phyloP scores from a whole-genome alignment of 495 filamentous ascomycete genomes.

The Aspergillus cavernicola region DNA sequence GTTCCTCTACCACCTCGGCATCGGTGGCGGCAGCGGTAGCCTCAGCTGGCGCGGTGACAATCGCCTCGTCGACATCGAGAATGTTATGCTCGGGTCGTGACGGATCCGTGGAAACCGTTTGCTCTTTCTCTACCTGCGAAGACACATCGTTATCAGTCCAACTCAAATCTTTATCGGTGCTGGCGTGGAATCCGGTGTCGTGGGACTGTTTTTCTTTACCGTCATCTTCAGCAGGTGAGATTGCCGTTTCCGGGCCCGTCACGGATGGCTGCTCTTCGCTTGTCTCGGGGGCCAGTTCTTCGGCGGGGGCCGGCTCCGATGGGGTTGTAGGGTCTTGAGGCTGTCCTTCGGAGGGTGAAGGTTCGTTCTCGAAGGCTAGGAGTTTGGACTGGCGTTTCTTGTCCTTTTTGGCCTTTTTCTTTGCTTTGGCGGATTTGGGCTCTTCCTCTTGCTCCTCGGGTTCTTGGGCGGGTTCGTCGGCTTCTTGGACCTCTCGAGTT shows the following conservation, averaged over 20 bases:
- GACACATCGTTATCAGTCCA: conserved; percentile 50
- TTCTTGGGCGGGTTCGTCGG: conserved; percentile 11
- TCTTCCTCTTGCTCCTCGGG: conserved; percentile 25
- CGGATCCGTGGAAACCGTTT: conserved; percentile 36
- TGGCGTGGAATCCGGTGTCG: conserved; percentile 36
- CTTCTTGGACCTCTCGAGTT: conserved; percentile 5
- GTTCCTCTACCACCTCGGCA: conserved; percentile 5
- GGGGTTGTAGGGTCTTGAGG: conserved; percentile 4
- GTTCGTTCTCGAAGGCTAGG: conserved; percentile 19
- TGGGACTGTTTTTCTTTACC: conserved; percentile 50
- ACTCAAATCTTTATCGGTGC: conserved; percentile 37
- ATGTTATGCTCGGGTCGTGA: conserved; percentile 30
- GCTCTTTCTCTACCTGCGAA: conserved; percentile 47
- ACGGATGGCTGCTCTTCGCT: conserved; percentile 11
- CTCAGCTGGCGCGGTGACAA: conserved; percentile 13
- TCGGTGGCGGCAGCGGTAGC: neutral
- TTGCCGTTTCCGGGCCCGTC: conserved; percentile 29
- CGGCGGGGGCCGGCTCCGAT: conserved; percentile 8
- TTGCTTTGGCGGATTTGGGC: conserved; percentile 35
- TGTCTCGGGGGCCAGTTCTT: conserved; percentile 13
- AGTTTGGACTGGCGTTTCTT: conserved; percentile 41
- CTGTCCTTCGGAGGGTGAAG: conserved; percentile 8
- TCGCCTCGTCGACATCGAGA: conserved; percentile 15
- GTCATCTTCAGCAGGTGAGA: conserved; percentile 44
- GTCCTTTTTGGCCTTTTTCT: conserved; percentile 46